Base-by-base conservation (phyloP, 1,139 yeast genomes). In the Arxiozyma heterogenica region DNA sequence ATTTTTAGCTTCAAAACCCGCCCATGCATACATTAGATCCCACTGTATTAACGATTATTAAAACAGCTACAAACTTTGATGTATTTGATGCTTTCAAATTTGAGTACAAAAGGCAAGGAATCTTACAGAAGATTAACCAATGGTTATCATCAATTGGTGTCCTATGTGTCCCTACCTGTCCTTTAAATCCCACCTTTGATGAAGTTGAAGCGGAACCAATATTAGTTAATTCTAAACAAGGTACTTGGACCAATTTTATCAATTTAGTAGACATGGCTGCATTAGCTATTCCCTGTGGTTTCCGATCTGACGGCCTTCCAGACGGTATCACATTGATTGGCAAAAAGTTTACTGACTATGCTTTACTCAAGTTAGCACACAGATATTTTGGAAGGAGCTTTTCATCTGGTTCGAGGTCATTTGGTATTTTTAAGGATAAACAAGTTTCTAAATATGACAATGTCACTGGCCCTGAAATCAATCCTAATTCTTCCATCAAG, bases 181-280 rank as follows among this genome's bases (percentile, higher is more conserved):
- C 98, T 9, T 76, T 91, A 64, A 89, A 86, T 64, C 98, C 98
- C 51, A 80, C 90, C 7, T 80, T 90, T 54, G 82, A 75, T 49
- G 82, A 85, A 54, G 80, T 93, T 43, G 80, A 75, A 54, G 72
- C 75, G 3, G 96, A 91, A 66, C 98, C 98, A n/a, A 74, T 93
- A 43, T 71, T 75, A 52, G 79, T 87, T 63, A 93, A 93, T 73
- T 87, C 97, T 9, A 76, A 76, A 62, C 98, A 93, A 73, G 98
- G 98, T 41, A 89, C 96, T 23, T 93, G 95, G 82, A 93, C 98
- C 42, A 93, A 93, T 72, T 93, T 93, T 70, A 96, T 88, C 63
- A 93, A 93, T 69, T 78, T 93, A 69, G 96, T 96, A 11, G 98
- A 93, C 67, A 73, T 91, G 75, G 84, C 95, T 41, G 98, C 96